Base-by-base conservation (phyloP, 176 grass and related monocot genomes). In the Aechmea fasciata region DNA sequence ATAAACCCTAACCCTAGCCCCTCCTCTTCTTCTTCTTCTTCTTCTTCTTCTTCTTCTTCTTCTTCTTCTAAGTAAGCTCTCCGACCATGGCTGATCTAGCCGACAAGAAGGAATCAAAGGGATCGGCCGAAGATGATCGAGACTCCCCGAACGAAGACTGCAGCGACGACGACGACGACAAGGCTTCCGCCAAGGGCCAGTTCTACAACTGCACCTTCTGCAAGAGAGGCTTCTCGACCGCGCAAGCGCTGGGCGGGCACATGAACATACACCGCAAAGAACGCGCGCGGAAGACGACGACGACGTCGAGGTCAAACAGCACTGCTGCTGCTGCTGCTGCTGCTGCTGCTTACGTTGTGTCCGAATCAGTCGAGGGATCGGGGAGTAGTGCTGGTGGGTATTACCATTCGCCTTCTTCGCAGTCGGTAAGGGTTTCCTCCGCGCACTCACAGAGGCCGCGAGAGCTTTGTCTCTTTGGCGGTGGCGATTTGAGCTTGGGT, bases 221-320 rank as follows among this genome's bases (percentile, higher is more conserved):
- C 91, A 85, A 64, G 80, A 75, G 87, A 57, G 91, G 91, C 13
- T 96, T 96, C 80, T 83, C 84, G 25, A 91, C 88, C 63, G 87
- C 91, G 59, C 91, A 96, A 75, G 91, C 91, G 7, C 79, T 96
- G 12, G 87, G 91, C 50, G 91, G 91, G 6, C 91, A 96, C 84
- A 96, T 96, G 91, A 96, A 96, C 85, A 78, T 90, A 52, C 91
- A 96, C 73, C 82, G 84, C 11, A 87, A 82, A 65, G 84, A 87
- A 17, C 77, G 80, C 33, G 77, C 70, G 2, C 78, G 48, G 29
- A 17, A 47, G 2, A 11, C 23, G 4, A 26, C 51, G 3, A 5
- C 74, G 47, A 0, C 6, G 52, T 24, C 51, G 28, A 25, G 26
- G 22, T 41, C 19, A 6, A 68, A 22, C 52, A 15, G 33, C 13